Conservation (phyloP, 306 rosid genomes). For the Macrotyloma uniflorum region DNA sequence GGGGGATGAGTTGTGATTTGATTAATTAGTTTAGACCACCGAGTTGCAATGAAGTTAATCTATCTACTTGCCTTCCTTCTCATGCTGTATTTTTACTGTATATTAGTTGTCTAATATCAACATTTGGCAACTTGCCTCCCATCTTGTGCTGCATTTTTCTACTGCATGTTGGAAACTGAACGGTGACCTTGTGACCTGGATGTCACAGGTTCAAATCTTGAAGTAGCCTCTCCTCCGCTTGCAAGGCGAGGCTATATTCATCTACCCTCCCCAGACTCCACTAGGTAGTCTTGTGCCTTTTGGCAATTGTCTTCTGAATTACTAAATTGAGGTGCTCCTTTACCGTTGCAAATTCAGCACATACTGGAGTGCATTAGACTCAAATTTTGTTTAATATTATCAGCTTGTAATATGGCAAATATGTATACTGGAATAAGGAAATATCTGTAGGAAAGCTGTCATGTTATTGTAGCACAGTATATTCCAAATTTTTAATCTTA, state of each 20-base stretch:
- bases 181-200: not conserved
- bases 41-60: constrained; percentile 15
- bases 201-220: not conserved
- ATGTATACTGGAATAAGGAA: constrained; percentile 24
- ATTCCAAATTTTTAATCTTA: constrained; percentile 20
- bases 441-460: constrained; percentile 4
- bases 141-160: not conserved
- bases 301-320: not conserved
- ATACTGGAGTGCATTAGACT: constrained; percentile 5
- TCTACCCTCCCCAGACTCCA: not conserved
- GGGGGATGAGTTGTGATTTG: not conserved
- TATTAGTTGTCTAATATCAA: constrained; percentile 4
- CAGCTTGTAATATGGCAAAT: not conserved
- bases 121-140: constrained; percentile 3
- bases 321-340: not conserved
- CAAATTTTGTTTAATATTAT: not conserved
- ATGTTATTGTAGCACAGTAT: not conserved
- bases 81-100: constrained; percentile 13
- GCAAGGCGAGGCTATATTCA: not conserved
- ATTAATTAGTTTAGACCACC: not conserved
- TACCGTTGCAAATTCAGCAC: not conserved
- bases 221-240: not conserved
- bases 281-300: not conserved
- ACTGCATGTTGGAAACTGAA: not conserved
- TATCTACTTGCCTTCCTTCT: not conserved